Evolutionary conservation across 2,329 filamentous ascomycete genomes (phyloP).

Genomic region (Ceratocystiopsis brevicomis): DNA sequence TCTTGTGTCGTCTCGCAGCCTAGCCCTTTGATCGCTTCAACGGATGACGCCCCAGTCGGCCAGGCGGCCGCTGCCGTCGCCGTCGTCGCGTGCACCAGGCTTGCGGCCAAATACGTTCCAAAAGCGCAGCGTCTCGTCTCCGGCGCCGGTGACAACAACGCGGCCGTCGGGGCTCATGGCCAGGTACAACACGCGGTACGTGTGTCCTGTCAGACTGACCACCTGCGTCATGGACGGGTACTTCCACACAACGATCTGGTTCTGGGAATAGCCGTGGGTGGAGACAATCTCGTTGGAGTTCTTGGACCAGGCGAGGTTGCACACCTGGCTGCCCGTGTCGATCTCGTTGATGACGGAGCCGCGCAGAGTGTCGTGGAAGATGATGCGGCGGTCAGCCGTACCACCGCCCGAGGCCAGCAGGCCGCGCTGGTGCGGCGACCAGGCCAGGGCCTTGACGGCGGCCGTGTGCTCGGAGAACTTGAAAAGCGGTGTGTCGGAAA

Average conservation of each 20-base stretch:
- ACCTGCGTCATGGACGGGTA: constrained; percentile 97
- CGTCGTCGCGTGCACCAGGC: constrained; percentile 50
- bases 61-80: constrained; percentile 41
- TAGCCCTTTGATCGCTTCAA: constrained; percentile 16
- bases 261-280: constrained; percentile 93
- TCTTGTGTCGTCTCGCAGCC: no score
- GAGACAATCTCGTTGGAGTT: constrained; percentile 96
- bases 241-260: constrained; percentile 98
- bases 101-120: constrained; percentile 91
- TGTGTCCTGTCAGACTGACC: constrained; percentile 85
- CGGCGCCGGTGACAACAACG: constrained; percentile 85
- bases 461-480: constrained; percentile 91
- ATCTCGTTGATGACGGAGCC: constrained; percentile 68
- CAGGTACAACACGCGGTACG: constrained; percentile 78
- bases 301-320: constrained; percentile 91
- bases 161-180: constrained; percentile 95
- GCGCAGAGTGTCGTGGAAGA: constrained; percentile 92
- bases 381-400: constrained; percentile 87
- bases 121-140: constrained; percentile 88
- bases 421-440: constrained; percentile 90
- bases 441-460: constrained; percentile 92
- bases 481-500: constrained; percentile 79
- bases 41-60: constrained; percentile 74
- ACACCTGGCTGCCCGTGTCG: constrained; percentile 96
- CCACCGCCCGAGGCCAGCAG: constrained; percentile 90